phyloP scores from a whole-genome alignment of 1,284 basidiomycete genomes.

The Ganoderma resinaceum region DNA sequence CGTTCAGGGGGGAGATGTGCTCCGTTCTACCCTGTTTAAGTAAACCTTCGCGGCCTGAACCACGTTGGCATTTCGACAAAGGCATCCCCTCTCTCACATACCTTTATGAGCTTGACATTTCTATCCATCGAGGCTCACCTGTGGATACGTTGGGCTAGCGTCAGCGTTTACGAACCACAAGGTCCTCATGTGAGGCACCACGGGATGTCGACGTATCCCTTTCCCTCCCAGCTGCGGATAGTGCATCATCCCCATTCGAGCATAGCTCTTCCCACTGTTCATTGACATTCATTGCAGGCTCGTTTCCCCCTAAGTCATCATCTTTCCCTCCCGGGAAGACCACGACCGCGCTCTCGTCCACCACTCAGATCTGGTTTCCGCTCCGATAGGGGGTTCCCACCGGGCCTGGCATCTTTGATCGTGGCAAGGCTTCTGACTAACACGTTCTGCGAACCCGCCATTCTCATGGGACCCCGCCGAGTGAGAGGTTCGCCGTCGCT shows the following conservation, averaged over 20 bases:
- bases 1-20: background rate
- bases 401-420: background rate
- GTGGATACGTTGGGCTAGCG: background rate
- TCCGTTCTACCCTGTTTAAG: background rate
- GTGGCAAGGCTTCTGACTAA: background rate
- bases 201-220: constrained; percentile 1
- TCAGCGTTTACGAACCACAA: background rate
- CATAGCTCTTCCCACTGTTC: background rate
- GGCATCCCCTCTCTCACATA: background rate
- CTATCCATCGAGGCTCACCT: background rate
- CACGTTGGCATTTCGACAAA: background rate
- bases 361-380: background rate
- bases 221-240: background rate
- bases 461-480: background rate
- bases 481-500: background rate
- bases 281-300: background rate
- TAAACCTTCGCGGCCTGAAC: background rate
- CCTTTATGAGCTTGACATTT: background rate
- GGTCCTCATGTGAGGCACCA: constrained; percentile 1
- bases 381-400: background rate
- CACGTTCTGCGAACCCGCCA: background rate
- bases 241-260: background rate
- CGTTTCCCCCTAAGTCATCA: background rate
- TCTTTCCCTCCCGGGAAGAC: background rate
- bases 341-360: background rate